A percentile compares a stretch with the other conserved stretches of the same genome.
These are phyloP conservation scores for Clarkia xantiana DNA, from an alignment of 345 rosid genomes.

Conservation along the genomic window DNA sequence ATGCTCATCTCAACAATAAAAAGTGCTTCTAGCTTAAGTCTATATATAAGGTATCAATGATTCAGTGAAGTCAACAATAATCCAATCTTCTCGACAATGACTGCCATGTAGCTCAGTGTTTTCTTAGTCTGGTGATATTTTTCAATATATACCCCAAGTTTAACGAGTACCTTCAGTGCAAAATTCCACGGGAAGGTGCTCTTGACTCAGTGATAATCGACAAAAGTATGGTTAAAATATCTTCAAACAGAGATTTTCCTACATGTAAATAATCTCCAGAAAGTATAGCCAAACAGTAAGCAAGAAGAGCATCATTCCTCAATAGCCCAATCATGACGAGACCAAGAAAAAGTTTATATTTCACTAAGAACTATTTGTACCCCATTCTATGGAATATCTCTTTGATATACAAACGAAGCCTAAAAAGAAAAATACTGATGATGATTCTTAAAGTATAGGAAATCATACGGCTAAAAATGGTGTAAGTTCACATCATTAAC, in stretches of 20 bases:
- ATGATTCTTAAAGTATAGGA: too few species aligned
- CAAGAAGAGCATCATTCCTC: too few species aligned
- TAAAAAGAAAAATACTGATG: too few species aligned
- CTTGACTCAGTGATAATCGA: slow-evolving; percentile 29
- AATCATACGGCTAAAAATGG: too few species aligned
- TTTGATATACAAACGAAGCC: too few species aligned
- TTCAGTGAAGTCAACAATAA: slow-evolving; percentile 31
- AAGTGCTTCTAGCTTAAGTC: slow-evolving; percentile 46
- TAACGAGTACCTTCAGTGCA: slow-evolving; percentile 53
- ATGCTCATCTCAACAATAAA: slow-evolving; percentile 48
- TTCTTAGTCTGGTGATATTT: slow-evolving; percentile 38
- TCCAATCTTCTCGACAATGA: slow-evolving; percentile 44
- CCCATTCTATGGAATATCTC: too few species aligned
- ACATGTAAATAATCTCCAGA: slow-evolving; percentile 34
- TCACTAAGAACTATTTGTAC: too few species aligned
- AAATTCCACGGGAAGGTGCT: slow-evolving; percentile 43
- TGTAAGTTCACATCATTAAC: too few species aligned
- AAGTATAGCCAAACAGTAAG: slow-evolving; percentile 50
- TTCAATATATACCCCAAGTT: slow-evolving; percentile 52
- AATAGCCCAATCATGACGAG: too few species aligned
- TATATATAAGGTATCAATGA: slow-evolving; percentile 32
- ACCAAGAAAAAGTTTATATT: too few species aligned
- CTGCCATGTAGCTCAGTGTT: slow-evolving; percentile 35
- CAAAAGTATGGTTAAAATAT: slow-evolving; percentile 38
- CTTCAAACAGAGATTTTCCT: slow-evolving; percentile 45